phyloP scores from a whole-genome alignment of 2,329 filamentous ascomycete species.

The Didymella exigua region DNA sequence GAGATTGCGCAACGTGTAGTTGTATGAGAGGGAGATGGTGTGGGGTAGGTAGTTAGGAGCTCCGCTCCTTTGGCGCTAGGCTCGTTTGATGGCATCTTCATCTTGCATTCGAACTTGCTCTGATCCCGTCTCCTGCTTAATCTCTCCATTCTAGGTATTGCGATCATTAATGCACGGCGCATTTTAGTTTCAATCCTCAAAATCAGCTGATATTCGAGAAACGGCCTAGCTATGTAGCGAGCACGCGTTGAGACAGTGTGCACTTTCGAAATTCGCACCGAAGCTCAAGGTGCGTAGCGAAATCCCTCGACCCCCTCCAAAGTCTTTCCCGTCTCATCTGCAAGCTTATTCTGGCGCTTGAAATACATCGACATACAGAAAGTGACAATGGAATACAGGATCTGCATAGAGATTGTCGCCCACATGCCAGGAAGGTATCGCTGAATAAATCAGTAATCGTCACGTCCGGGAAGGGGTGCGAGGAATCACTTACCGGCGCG shows the following conservation, averaged over 20 bases:
- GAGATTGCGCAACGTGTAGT: not conserved
- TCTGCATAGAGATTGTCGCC: conserved; percentile 36
- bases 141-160: not conserved
- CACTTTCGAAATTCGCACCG: not conserved
- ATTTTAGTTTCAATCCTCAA: not conserved
- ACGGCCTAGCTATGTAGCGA: not conserved
- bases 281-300: conserved; percentile 29
- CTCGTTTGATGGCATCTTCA: not conserved
- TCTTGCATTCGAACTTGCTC: conserved; percentile 2
- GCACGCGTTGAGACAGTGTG: not conserved
- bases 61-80: not conserved
- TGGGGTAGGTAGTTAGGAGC: not conserved
- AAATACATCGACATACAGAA: conserved; percentile 35
- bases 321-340: conserved; percentile 28
- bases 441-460: conserved; percentile 5
- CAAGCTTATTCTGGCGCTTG: conserved; percentile 29
- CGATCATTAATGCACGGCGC: not conserved
- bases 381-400: conserved; percentile 31
- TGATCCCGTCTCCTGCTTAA: not conserved
- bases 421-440: conserved; percentile 38
- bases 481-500: conserved; percentile 25
- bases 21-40: not conserved
- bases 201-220: not conserved
- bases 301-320: conserved; percentile 38
- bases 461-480: no score